Evolutionary conservation across 306 rosid genomes (phyloP).

Genomic region (Vigna radiata): DNA sequence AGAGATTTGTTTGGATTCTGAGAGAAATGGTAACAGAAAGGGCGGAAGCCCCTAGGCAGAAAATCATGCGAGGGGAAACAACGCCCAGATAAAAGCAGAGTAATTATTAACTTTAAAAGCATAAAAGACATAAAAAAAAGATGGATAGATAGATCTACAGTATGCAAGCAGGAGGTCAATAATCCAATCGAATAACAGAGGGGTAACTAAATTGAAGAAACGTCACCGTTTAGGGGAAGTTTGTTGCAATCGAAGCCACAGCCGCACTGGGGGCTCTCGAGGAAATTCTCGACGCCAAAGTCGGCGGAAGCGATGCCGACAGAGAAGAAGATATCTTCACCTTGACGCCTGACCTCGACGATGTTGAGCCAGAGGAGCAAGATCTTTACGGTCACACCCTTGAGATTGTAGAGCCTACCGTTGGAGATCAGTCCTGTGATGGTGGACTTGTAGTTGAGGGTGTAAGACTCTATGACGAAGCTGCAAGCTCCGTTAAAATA

Average conservation of each 20-base stretch:
- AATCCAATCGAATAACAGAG: background rate
- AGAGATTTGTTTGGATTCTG: constrained; percentile 1
- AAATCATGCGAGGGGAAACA: background rate
- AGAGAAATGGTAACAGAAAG: constrained; percentile 10
- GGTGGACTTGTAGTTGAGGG: constrained; percentile 55
- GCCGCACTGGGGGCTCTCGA: constrained; percentile 51
- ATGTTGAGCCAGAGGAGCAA: constrained; percentile 62
- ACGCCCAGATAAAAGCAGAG: background rate
- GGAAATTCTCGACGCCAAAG: constrained; percentile 37
- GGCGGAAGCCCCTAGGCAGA: constrained; percentile 14
- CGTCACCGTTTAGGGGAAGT: constrained; percentile 27
- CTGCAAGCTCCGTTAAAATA: constrained; percentile 47
- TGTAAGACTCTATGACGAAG: constrained; percentile 50
- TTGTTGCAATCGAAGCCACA: constrained; percentile 46
- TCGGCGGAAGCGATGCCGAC: constrained; percentile 47
- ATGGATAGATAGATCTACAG: constrained; percentile 26
- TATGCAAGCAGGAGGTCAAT: background rate
- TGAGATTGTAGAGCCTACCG: constrained; percentile 47
- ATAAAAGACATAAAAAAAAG: background rate
- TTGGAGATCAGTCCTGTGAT: constrained; percentile 55
- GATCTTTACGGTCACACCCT: constrained; percentile 66
- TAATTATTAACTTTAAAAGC: background rate
- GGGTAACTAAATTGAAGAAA: constrained; percentile 37
- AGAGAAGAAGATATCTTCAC: constrained; percentile 54
- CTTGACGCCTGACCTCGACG: constrained; percentile 52